Conservation (phyloP, 2,329 filamentous ascomycete genomes). For the Cytospora piceicola region DNA sequence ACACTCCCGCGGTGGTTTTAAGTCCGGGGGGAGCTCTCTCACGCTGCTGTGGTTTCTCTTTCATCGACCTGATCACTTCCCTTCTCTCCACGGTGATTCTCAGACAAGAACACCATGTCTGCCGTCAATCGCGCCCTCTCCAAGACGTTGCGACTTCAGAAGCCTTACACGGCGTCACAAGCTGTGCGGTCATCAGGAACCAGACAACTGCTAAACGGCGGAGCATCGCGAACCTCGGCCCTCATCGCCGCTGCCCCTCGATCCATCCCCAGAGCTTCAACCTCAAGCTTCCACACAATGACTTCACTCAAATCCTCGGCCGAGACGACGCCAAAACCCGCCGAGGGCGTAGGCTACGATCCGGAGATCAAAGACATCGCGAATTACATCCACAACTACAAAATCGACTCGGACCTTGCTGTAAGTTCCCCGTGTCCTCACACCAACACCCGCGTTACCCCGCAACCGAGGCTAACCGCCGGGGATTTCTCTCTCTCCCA, state of each 20-base stretch:
- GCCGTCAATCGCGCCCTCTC: slow-evolving; percentile 56
- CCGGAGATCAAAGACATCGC: slow-evolving; percentile 95
- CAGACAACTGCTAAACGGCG: slow-evolving; percentile 36
- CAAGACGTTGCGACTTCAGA: slow-evolving; percentile 56
- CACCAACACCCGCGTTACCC: not conserved
- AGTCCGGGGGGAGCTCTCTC: not conserved
- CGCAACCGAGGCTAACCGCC: slow-evolving; percentile 33
- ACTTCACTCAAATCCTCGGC: slow-evolving; percentile 52
- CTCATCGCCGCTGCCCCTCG: slow-evolving; percentile 39
- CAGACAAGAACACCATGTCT: slow-evolving; percentile 28
- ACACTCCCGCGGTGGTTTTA: not conserved
- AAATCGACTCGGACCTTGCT: slow-evolving; percentile 88
- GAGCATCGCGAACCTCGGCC: slow-evolving; percentile 24
- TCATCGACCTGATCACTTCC: not conserved
- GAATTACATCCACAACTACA: slow-evolving; percentile 89
- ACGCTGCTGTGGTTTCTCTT: not conserved
- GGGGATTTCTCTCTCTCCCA: slow-evolving; percentile 14
- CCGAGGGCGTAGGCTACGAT: slow-evolving; percentile 71
- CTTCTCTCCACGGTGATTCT: not conserved
- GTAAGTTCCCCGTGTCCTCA: slow-evolving; percentile 57
- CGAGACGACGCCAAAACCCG: slow-evolving; percentile 49
- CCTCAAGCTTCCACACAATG: slow-evolving; percentile 54
- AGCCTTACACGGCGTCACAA: slow-evolving; percentile 43
- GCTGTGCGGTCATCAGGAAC: slow-evolving; percentile 35
- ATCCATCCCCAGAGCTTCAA: slow-evolving; percentile 38